These are phyloP conservation scores for Tritrichomonas foetus DNA, from an alignment of 208 protist species.

Conservation along the genomic window DNA sequence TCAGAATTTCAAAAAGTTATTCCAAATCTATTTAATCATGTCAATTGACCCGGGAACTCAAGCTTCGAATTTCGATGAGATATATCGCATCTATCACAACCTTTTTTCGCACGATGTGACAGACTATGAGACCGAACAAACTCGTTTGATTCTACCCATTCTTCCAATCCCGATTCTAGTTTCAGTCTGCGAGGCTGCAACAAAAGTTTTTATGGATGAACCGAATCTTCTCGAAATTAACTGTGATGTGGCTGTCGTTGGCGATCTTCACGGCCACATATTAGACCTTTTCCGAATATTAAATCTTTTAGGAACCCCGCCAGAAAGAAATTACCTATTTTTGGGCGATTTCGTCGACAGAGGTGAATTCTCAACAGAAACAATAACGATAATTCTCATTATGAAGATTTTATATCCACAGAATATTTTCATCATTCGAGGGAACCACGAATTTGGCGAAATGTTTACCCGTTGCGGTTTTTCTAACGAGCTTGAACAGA, in stretches of 20 bases:
- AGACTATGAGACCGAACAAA: no score
- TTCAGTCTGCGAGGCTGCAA: no score
- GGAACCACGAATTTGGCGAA: slow-evolving; percentile 82
- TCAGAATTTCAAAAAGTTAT: no score
- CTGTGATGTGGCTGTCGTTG: not conserved
- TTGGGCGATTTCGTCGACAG: slow-evolving; percentile 63
- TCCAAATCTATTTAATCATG: no score
- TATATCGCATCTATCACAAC: no score
- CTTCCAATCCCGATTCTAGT: no score
- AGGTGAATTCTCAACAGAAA: slow-evolving; percentile 67
- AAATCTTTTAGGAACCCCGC: slow-evolving; percentile 60
- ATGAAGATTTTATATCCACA: slow-evolving; percentile 73
- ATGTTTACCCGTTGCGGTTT: slow-evolving; percentile 84
- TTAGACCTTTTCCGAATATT: not conserved
- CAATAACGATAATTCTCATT: slow-evolving; percentile 76
- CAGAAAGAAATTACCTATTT: slow-evolving; percentile 96
- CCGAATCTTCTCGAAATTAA: not conserved
- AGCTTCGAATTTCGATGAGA: no score
- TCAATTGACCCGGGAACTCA: no score
- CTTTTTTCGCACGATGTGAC: no score
- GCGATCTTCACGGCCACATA: not conserved
- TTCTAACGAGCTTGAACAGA: slow-evolving; percentile 73
- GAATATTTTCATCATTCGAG: slow-evolving; percentile 74
- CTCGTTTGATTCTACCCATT: no score
- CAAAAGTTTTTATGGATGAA: no score